Conservation (phyloP, 1,284 basidiomycete genomes). For the Porodaedalea pini region DNA sequence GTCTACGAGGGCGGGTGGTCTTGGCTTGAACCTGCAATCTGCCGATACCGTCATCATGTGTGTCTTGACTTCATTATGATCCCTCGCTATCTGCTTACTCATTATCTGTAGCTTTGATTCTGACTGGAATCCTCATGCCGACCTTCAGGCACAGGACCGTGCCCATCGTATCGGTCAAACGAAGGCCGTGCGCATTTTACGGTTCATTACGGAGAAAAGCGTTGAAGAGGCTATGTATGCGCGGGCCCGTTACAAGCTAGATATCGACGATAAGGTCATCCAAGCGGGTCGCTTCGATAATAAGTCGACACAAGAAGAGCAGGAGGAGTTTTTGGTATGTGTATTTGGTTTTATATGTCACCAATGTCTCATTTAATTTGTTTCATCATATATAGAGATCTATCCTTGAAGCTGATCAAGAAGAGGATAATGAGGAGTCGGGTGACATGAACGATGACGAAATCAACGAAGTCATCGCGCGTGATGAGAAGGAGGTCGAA, state of each 20-base stretch:
- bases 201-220: conserved; percentile 97
- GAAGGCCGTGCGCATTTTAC: conserved; percentile 93
- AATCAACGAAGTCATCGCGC: conserved; percentile 90
- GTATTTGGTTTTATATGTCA: conserved; percentile 24
- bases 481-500: conserved; percentile 75
- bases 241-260: conserved; percentile 93
- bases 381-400: conserved; percentile 51
- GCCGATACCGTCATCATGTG: conserved; percentile 99
- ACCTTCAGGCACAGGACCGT: conserved; percentile 99
- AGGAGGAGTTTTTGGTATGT: conserved; percentile 87
- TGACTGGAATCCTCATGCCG: conserved; percentile 95
- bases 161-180: conserved; percentile 99
- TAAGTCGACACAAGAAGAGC: conserved; percentile 96
- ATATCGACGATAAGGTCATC: conserved; percentile 99
- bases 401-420: conserved; percentile 85
- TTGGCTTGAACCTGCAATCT: conserved; percentile 96
- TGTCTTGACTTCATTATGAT: conserved; percentile 37
- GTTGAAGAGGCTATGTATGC: conserved; percentile 98
- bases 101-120: conserved; percentile 70
- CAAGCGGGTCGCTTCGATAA: conserved; percentile 99
- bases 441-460: conserved; percentile 98
- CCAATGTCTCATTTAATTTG: not conserved
- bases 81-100: not conserved
- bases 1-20: conserved; percentile 95
- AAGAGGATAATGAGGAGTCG: conserved; percentile 89